phyloP scores from a whole-genome alignment of 2,329 filamentous ascomycete genomes.

The Ceratocystis cubensis region DNA sequence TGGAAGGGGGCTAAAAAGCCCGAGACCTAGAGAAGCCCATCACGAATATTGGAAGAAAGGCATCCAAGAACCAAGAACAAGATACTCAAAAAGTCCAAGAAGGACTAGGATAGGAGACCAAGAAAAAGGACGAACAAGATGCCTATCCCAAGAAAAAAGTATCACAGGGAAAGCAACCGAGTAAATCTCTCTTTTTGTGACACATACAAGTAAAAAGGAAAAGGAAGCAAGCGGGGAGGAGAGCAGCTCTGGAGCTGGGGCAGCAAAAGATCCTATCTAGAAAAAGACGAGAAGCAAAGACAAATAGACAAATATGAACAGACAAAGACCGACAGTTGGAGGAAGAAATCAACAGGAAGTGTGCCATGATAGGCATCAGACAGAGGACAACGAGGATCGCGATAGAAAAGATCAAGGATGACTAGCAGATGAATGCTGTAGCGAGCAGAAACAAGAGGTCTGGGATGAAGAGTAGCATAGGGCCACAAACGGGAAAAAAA shows the following conservation, averaged over 20 bases:
- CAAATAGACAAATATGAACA: not conserved
- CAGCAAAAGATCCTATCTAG: not conserved
- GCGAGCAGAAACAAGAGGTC: not conserved
- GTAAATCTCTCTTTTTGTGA: no score
- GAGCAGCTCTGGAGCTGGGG: not conserved
- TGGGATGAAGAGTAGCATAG: not conserved
- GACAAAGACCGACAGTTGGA: not conserved
- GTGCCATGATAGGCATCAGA: not conserved
- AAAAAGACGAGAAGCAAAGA: not conserved
- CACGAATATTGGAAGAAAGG: no score
- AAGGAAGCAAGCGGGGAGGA: not conserved
- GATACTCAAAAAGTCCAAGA: no score
- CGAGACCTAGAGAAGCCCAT: no score
- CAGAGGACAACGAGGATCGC: not conserved
- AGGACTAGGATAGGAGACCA: no score
- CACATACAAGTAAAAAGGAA: not conserved
- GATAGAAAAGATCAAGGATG: not conserved
- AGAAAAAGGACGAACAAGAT: no score
- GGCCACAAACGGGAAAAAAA: not conserved
- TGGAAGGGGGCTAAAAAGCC: not conserved
- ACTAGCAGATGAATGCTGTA: not conserved
- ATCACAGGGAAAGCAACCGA: no score
- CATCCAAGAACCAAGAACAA: no score
- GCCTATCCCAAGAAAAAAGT: no score
- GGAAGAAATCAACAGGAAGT: not conserved